Percentiles rank a stretch among this genome's conserved stretches.
Conservation (phyloP, 768 basidiomycete species). For the Pulveroboletus sp. region DNA sequence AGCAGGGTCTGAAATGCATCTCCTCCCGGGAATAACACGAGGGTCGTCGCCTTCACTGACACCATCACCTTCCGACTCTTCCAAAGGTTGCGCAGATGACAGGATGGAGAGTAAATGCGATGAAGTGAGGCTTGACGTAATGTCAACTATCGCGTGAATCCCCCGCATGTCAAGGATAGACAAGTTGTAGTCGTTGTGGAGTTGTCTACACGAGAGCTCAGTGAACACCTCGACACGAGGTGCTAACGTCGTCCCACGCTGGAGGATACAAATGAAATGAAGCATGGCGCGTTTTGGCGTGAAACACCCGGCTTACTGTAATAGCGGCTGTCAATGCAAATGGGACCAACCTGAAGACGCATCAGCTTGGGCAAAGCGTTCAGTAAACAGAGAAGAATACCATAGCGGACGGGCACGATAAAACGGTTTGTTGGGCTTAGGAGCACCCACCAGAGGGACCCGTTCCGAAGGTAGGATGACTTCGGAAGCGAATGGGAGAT, state of each 20-base stretch:
- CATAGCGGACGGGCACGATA: constrained; percentile 49
- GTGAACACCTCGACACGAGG: constrained; percentile 79
- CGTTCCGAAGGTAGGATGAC: constrained; percentile 28
- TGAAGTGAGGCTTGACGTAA: constrained; percentile 7
- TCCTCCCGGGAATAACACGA: constrained; percentile 33
- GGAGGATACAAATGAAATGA: constrained; percentile 10
- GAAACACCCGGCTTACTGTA: constrained; percentile 45
- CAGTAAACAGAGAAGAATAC: constrained; percentile 21
- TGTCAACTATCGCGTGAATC: background rate
- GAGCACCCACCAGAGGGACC: constrained; percentile 29
- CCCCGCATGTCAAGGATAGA: background rate
- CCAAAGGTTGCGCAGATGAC: background rate
- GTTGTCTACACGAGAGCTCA: constrained; percentile 63
- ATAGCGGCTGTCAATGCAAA: constrained; percentile 63
- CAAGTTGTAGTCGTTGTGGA: constrained; percentile 45
- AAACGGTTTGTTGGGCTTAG: constrained; percentile 40
- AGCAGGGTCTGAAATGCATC: constrained; percentile 45
- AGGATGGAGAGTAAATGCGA: constrained; percentile 11
- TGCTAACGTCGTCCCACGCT: constrained; percentile 80
- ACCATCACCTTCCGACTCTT: constrained; percentile 23
- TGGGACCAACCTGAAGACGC: constrained; percentile 57
- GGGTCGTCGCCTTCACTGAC: constrained; percentile 38
- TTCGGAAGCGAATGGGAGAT: constrained; percentile 10
- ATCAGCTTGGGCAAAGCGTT: constrained; percentile 5
- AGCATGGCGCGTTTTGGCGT: background rate